phyloP scores from a whole-genome alignment of 2,329 filamentous ascomycete species.

The Aspergillus oerlinghausenensis region DNA sequence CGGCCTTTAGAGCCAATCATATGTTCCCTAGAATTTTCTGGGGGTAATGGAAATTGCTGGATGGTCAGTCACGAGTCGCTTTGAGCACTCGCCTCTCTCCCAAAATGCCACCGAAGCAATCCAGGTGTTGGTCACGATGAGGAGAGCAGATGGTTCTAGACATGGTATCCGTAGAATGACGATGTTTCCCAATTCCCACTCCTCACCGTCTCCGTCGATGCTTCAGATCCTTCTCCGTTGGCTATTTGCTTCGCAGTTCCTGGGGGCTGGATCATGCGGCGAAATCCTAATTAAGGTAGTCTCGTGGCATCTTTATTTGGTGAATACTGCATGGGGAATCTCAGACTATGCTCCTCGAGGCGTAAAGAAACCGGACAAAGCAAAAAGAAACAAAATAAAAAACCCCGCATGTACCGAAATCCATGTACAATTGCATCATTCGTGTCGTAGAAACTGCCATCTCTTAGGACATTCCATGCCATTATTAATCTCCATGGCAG shows the following conservation, averaged over 20 bases:
- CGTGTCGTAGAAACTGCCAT: background rate
- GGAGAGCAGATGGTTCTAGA: background rate
- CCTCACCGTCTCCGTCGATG: background rate
- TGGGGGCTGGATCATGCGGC: background rate
- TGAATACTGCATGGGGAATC: background rate
- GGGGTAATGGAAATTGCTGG: conserved; percentile 22
- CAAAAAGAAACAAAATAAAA: background rate
- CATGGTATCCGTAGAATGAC: background rate
- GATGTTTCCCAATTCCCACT: background rate
- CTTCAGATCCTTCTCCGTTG: background rate
- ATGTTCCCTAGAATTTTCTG: conserved; percentile 20
- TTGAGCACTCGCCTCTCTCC: background rate
- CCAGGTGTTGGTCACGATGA: background rate
- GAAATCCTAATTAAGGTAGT: background rate
- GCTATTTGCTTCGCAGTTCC: background rate
- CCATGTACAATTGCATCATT: background rate
- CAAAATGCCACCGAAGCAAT: background rate
- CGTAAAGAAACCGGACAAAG: background rate
- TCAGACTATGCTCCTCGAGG: too few species aligned
- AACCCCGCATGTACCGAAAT: background rate
- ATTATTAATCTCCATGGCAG: too few species aligned
- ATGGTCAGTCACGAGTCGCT: conserved; percentile 13
- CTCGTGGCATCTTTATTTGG: background rate
- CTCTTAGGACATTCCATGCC: background rate
- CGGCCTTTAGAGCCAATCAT: conserved; percentile 25